Conservation (phyloP, 345 rosid genomes). For the Arabis alpina region DNA sequence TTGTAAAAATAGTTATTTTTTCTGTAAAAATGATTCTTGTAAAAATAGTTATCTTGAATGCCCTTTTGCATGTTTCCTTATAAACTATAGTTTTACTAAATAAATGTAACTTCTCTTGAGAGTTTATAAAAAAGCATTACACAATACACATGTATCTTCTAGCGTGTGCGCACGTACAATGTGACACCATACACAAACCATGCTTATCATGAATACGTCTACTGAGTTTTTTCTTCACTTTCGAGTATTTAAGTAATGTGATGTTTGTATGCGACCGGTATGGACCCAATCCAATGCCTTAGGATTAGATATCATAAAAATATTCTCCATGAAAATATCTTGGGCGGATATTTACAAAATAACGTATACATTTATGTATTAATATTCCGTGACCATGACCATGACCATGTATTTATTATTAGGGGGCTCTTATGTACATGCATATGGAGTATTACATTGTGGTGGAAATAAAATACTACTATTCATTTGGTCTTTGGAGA, state of each 20-base stretch:
- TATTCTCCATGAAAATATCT: slow-evolving; percentile 14
- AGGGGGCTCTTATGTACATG: neutral
- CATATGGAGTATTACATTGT: neutral
- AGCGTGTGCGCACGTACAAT: slow-evolving; percentile 23
- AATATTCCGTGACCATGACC: neutral
- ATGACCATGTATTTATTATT: slow-evolving; percentile 3
- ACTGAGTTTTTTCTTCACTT: neutral
- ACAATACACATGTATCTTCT: slow-evolving; percentile 23
- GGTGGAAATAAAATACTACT: neutral
- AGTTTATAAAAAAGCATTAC: neutral
- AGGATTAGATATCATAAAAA: neutral
- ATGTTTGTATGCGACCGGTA: slow-evolving; percentile 21
- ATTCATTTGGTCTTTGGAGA: neutral
- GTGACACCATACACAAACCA: slow-evolving; percentile 20
- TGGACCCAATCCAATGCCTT: slow-evolving; percentile 4
- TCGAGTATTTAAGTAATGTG: slow-evolving; percentile 2
- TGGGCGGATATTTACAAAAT: neutral
- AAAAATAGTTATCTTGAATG: too few relatives aligned
- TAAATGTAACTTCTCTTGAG: too few relatives aligned
- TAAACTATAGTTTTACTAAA: too few relatives aligned
- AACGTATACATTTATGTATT: neutral
- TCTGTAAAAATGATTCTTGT: too few relatives aligned
- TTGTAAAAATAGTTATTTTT: too few relatives aligned
- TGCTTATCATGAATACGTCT: slow-evolving; percentile 16
- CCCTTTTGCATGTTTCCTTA: too few relatives aligned